phyloP scores from a whole-genome alignment of 2,329 filamentous ascomycete genomes.

The Clonostachys sp. region DNA sequence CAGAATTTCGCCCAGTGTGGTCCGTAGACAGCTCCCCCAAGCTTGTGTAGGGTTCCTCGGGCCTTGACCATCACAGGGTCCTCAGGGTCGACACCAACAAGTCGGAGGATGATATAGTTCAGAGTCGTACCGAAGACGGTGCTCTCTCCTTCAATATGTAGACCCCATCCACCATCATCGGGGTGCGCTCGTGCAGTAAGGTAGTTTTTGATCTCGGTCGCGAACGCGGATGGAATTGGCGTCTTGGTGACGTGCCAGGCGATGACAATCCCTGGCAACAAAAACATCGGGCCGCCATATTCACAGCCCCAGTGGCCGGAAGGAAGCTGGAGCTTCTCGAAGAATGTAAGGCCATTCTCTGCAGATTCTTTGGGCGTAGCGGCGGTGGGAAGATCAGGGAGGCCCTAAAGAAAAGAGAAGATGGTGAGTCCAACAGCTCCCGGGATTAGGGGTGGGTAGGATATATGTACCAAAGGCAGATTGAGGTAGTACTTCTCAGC shows the following conservation, averaged over 20 bases:
- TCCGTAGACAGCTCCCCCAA: slow-evolving; percentile 77
- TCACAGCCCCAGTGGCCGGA: slow-evolving; percentile 96
- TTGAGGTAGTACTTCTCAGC: slow-evolving; percentile 91
- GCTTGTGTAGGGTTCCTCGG: slow-evolving; percentile 72
- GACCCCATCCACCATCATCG: slow-evolving; percentile 91
- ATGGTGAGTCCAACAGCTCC: slow-evolving; percentile 2
- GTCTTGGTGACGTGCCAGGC: slow-evolving; percentile 88
- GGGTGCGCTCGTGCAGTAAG: slow-evolving; percentile 80
- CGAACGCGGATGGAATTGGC: slow-evolving; percentile 73
- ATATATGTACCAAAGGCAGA: slow-evolving; percentile 61
- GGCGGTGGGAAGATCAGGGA: slow-evolving; percentile 67
- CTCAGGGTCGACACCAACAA: slow-evolving; percentile 80
- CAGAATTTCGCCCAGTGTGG: slow-evolving; percentile 99
- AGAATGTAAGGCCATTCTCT: slow-evolving; percentile 80
- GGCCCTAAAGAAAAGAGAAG: slow-evolving; percentile 45
- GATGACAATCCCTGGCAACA: slow-evolving; percentile 80
- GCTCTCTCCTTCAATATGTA: slow-evolving; percentile 92
- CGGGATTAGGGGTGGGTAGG: too few species aligned
- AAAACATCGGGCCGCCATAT: slow-evolving; percentile 96
- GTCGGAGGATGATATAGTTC: slow-evolving; percentile 78
- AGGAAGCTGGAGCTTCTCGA: slow-evolving; percentile 81
- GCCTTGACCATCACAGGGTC: slow-evolving; percentile 84
- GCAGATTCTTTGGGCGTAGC: slow-evolving; percentile 73
- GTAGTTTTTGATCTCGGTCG: slow-evolving; percentile 89
- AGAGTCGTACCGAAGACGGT: slow-evolving; percentile 85